phyloP scores from a whole-genome alignment of 306 rosid species.

The Purshia tridentata region DNA sequence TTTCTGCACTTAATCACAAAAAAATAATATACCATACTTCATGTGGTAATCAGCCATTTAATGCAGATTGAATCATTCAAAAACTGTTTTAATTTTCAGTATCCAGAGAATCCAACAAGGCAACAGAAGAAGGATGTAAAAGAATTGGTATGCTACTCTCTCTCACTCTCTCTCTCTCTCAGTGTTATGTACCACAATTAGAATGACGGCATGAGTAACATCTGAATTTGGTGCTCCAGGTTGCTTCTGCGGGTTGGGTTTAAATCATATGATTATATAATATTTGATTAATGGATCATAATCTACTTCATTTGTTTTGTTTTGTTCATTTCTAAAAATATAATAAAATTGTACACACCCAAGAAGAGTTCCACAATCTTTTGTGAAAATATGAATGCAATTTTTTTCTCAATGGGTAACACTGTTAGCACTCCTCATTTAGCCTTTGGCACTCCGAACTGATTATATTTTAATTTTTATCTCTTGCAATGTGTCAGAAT shows the following conservation, averaged over 20 bases:
- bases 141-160: slow-evolving; percentile 62
- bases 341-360: not conserved
- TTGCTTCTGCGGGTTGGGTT: not conserved
- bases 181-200: not conserved
- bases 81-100: slow-evolving; percentile 47
- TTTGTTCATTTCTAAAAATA: not conserved
- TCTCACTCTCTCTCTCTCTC: slow-evolving; percentile 14
- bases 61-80: slow-evolving; percentile 9
- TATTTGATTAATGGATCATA: not conserved
- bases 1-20: not conserved
- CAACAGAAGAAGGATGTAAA: slow-evolving; percentile 95
- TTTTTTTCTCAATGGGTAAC: not conserved
- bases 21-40: not conserved
- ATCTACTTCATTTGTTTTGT: not conserved
- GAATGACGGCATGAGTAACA: not conserved
- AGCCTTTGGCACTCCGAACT: not conserved
- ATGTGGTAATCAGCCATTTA: not conserved
- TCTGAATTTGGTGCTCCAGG: not conserved
- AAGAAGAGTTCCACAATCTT: not conserved
- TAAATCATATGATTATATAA: not conserved
- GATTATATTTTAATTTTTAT: not conserved
- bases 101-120: slow-evolving; percentile 93
- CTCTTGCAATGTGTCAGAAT: not conserved
- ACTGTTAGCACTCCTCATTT: not conserved
- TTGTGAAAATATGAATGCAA: not conserved